Base-by-base conservation (phyloP, 2,329 filamentous ascomycete genomes). In the Ophiocordyceps unilateralis region DNA sequence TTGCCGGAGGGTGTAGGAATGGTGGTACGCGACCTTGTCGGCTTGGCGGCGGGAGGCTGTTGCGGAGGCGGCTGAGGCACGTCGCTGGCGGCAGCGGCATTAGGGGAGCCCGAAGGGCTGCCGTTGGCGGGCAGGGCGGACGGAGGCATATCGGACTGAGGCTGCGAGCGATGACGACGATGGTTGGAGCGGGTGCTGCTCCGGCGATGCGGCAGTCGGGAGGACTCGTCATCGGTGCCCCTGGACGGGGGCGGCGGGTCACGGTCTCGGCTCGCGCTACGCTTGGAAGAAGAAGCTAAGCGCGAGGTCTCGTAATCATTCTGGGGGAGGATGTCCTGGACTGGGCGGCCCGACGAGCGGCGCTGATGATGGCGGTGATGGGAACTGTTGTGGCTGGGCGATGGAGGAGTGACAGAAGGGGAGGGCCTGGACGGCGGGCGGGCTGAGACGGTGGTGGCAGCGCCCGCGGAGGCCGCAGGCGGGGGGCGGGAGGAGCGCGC, bases 1-100 rank as follows among this genome's bases (percentile, higher is more conserved):
- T 88, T 86, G 45, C 91, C 91, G 12, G 88, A 87, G 40, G 83
- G 79, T 3, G 88, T 87, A 42, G 83, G 84, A 57, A 98, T 93
- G 36, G 84, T 89, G 12, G 89, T 95, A 54, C 77, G 70, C 43
- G 75, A 71, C 51, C 72, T 72, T 46, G 69, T 65, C 51, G 69
- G 69, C 52, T 71, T 70, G 40, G 67, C 59, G 39, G 64, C 63
- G 12, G 66, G 55, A 14, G 56, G 49, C 39, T 54, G 50, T 22
- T 52, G 48, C 28, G 53, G 49, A 41, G 54, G 58, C 45, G 65
- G 58, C 52, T 72, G 44, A 40, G 50, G 49, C 43, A 47, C 51
- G 50, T 69, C 40, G 22, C 45, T 60, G 47, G 73, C 69, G 23
- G n/a, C 24, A 8, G 20, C 30, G 46, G 61, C 54, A 47, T 60